phyloP scores from a whole-genome alignment of 495 filamentous ascomycete species.

The Aspergillus taichungensis region DNA sequence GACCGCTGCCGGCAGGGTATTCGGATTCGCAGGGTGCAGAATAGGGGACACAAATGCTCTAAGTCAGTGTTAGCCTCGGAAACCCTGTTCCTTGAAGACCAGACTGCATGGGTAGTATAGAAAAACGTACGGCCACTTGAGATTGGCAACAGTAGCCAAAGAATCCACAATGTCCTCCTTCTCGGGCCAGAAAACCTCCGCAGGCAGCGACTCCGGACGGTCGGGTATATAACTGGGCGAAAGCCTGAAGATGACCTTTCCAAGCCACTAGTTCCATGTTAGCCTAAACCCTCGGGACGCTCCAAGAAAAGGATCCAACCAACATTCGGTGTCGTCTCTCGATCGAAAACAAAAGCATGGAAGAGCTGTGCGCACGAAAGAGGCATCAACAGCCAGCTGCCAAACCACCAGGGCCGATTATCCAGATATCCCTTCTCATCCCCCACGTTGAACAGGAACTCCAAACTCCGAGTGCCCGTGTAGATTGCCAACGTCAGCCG shows the following conservation, averaged over 20 bases:
- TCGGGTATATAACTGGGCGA: constrained; percentile 70
- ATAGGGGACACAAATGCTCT: constrained; percentile 77
- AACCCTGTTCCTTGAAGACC: constrained; percentile 5
- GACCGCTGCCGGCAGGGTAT: constrained; percentile 57
- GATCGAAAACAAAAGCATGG: constrained; percentile 87
- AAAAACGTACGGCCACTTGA: constrained; percentile 72
- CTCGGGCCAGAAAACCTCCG: constrained; percentile 61
- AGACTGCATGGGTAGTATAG: not conserved
- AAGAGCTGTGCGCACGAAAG: constrained; percentile 84
- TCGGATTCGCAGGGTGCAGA: constrained; percentile 61
- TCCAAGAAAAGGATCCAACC: not conserved
- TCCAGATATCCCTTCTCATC: constrained; percentile 75
- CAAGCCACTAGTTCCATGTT: constrained; percentile 45
- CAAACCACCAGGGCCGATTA: constrained; percentile 80
- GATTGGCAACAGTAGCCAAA: constrained; percentile 66
- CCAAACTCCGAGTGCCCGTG: constrained; percentile 64
- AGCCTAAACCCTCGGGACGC: not conserved
- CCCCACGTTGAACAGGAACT: constrained; percentile 76
- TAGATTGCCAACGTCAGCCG: constrained; percentile 76
- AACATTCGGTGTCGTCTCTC: constrained; percentile 71
- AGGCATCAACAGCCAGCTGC: constrained; percentile 93
- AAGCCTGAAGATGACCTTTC: constrained; percentile 62
- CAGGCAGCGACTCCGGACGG: constrained; percentile 61
- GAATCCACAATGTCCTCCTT: constrained; percentile 72
- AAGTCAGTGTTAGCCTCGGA: not conserved